phyloP scores from a whole-genome alignment of 2,329 filamentous ascomycete genomes.

The Ascochyta rabiei region DNA sequence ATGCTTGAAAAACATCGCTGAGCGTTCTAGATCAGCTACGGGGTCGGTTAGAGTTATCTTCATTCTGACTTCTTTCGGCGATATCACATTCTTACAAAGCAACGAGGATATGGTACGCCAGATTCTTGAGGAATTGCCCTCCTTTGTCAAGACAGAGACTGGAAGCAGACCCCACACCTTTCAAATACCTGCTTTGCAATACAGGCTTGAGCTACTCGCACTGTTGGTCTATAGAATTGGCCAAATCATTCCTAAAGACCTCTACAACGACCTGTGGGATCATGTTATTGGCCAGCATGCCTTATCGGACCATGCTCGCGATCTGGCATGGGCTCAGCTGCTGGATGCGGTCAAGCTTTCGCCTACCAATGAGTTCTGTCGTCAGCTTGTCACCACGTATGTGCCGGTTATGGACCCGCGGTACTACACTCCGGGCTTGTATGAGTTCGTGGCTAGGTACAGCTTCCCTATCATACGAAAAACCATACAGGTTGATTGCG shows the following conservation, averaged over 20 bases:
- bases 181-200: constrained; percentile 35
- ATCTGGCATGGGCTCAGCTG: constrained; percentile 67
- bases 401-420: constrained; percentile 63
- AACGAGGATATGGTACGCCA: constrained; percentile 34
- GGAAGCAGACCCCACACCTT: constrained; percentile 11
- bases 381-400: constrained; percentile 53
- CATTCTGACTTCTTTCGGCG: constrained; percentile 35
- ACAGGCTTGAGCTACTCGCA: constrained; percentile 61
- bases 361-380: constrained; percentile 39
- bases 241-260: constrained; percentile 64
- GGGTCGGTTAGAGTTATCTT: constrained; percentile 72
- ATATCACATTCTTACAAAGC: constrained; percentile 33
- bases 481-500: constrained; percentile 22
- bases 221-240: constrained; percentile 67
- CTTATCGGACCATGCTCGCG: constrained; percentile 65
- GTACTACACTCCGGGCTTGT: constrained; percentile 65
- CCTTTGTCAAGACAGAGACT: constrained; percentile 38
- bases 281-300: constrained; percentile 71
- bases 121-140: constrained; percentile 49
- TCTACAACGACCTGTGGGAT: constrained; percentile 72
- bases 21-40: constrained; percentile 67
- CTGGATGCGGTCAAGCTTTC: constrained; percentile 26
- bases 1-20: constrained; percentile 72
- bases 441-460: constrained; percentile 65
- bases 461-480: constrained; percentile 30